phyloP scores from a whole-genome alignment of 495 filamentous ascomycete genomes.

The Bacidia gigantensis region DNA sequence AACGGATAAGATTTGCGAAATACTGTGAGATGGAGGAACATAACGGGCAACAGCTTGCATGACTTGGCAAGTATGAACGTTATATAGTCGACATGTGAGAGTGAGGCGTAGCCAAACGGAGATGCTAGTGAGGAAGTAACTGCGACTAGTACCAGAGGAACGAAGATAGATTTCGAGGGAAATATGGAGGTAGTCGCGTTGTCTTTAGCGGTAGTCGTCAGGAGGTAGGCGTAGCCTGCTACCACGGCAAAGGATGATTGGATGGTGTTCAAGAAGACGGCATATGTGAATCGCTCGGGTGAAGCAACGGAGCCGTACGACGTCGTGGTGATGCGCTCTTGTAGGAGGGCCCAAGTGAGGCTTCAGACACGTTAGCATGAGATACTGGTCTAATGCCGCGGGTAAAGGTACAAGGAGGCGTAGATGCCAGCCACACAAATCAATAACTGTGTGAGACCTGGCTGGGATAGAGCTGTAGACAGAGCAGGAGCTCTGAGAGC shows the following conservation, averaged over 20 bases:
- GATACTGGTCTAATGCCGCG: neutral
- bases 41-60: slow-evolving; percentile 95
- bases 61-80: slow-evolving; percentile 96
- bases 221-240: slow-evolving; percentile 70
- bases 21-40: slow-evolving; percentile 86
- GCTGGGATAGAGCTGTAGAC: slow-evolving; percentile 26
- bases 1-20: slow-evolving; percentile 84
- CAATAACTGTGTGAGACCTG: slow-evolving; percentile 55
- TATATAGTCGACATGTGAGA: slow-evolving; percentile 95
- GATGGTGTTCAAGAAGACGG: slow-evolving; percentile 89
- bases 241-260: slow-evolving; percentile 82
- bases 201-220: slow-evolving; percentile 44
- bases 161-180: slow-evolving; percentile 55
- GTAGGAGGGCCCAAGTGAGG: slow-evolving; percentile 87
- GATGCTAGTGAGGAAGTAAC: slow-evolving; percentile 76
- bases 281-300: slow-evolving; percentile 66
- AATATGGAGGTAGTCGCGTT: slow-evolving; percentile 51
- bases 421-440: slow-evolving; percentile 91
- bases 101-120: slow-evolving; percentile 87
- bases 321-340: slow-evolving; percentile 97
- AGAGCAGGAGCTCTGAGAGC: slow-evolving; percentile 21
- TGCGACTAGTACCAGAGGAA: slow-evolving; percentile 73
- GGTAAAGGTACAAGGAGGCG: slow-evolving; percentile 66
- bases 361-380: slow-evolving; percentile 30
- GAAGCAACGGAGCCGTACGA: slow-evolving; percentile 47